Evolutionary conservation across 2,329 filamentous ascomycete genomes (phyloP).

Genomic region (Nakataea oryzae): DNA sequence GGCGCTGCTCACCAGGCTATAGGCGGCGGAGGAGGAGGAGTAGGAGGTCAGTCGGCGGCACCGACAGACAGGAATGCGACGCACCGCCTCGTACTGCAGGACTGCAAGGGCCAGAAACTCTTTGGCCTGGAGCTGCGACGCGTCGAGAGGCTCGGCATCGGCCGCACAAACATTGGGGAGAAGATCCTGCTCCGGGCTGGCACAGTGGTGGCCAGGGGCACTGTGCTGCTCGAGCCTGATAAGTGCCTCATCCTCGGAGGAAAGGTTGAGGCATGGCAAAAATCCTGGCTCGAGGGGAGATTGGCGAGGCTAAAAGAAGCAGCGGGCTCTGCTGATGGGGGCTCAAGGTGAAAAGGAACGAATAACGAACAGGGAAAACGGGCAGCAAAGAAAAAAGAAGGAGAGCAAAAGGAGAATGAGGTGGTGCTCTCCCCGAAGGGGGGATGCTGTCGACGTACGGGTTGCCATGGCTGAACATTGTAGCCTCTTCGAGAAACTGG

Average conservation of each 20-base stretch:
- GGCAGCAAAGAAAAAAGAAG: too few species aligned
- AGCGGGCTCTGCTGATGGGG: constrained; percentile 24
- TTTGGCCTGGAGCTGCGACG: constrained; percentile 63
- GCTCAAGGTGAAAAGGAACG: not conserved
- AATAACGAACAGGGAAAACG: too few species aligned
- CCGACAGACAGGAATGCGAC: constrained; percentile 39
- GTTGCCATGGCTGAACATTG: too few species aligned
- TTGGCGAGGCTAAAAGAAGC: constrained; percentile 58
- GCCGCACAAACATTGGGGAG: constrained; percentile 61
- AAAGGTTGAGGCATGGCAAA: constrained; percentile 73
- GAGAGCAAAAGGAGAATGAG: too few species aligned
- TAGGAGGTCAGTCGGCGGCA: constrained; percentile 8
- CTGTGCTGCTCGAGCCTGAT: constrained; percentile 64
- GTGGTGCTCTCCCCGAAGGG: too few species aligned
- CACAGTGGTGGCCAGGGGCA: constrained; percentile 60
- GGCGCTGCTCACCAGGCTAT: constrained; percentile 5
- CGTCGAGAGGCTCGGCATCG: constrained; percentile 55
- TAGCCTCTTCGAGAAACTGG: too few species aligned
- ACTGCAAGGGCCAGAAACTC: constrained; percentile 57
- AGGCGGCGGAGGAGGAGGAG: constrained; percentile 3
- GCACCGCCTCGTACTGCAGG: constrained; percentile 76
- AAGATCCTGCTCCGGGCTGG: constrained; percentile 66
- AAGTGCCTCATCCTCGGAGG: constrained; percentile 71
- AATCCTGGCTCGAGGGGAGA: constrained; percentile 61
- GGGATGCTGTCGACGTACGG: too few species aligned